These are phyloP conservation scores for Gymnopilus junonius DNA, from an alignment of 768 basidiomycete species.

Conservation along the genomic window DNA sequence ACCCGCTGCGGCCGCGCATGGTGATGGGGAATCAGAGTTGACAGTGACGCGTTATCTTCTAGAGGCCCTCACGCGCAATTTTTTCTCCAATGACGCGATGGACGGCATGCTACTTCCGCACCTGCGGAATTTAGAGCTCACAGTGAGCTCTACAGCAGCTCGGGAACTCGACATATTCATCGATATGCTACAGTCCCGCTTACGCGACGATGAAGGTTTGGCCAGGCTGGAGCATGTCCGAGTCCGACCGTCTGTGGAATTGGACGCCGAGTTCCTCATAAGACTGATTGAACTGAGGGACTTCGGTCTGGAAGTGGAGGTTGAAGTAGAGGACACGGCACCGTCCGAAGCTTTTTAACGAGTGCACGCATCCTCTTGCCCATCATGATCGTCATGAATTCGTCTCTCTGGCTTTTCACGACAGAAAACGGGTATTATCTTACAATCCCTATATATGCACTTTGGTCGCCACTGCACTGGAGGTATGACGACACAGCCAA, in stretches of 20 bases:
- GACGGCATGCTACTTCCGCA: slow-evolving; percentile 36
- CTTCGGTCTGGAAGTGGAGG: slow-evolving; percentile 29
- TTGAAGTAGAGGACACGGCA: slow-evolving; percentile 5
- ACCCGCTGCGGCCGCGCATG: neutral
- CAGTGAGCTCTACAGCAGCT: slow-evolving; percentile 36
- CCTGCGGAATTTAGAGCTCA: slow-evolving; percentile 40
- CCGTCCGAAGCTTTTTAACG: neutral
- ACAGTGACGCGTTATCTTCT: slow-evolving; percentile 40
- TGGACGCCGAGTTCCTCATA: slow-evolving; percentile 30
- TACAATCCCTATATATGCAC: neutral
- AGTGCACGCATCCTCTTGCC: neutral
- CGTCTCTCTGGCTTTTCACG: neutral
- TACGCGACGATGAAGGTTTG: slow-evolving; percentile 28
- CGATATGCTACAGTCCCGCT: slow-evolving; percentile 40
- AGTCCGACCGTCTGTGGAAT: slow-evolving; percentile 26
- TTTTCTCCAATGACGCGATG: slow-evolving; percentile 29
- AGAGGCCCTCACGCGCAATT: slow-evolving; percentile 39
- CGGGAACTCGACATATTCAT: slow-evolving; percentile 35
- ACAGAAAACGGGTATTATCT: neutral
- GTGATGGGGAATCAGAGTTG: slow-evolving; percentile 18
- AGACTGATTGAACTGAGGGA: slow-evolving; percentile 30
- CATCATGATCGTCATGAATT: neutral
- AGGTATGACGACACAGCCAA: neutral
- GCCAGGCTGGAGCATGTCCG: slow-evolving; percentile 31
- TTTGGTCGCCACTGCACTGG: neutral